Base-by-base conservation (phyloP, 2,329 filamentous ascomycete genomes). In the Botrytis byssoidea region DNA sequence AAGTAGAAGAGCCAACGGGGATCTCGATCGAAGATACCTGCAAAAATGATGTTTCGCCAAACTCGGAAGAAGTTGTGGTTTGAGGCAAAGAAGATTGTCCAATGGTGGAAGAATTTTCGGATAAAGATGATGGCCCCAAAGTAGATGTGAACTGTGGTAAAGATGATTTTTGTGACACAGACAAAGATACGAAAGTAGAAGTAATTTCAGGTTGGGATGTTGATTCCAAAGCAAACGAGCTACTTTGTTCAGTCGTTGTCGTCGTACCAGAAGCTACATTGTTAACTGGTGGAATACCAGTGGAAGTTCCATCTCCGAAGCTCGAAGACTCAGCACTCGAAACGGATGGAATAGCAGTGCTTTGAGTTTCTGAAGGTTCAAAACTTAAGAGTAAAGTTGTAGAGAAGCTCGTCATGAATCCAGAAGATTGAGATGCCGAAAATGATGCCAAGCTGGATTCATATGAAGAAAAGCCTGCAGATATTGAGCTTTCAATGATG, bases 381-480 rank as follows among this genome's bases (percentile, higher is more conserved):
- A 68, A 42, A 25, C 48, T 32, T 18, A 44, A 57, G 18, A 57
- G 20, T 32, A 48, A 68, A 25, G 48, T 32, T n/a, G 16, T 8
- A 18, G 48, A 32, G 12, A 68, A 32, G 48, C 66, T 57, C 18
- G 35, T 57, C 35, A 40, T 42, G 22, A 57, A 68, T 16, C 48
- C 48, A 32, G 66, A 70, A 46, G 66, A 68, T 57, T 68, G 66
- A 48, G 42, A 14, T 12, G 22, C 25, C 7, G 69, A 64, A 10
- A 51, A 71, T 29, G 69, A 71, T 64, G 29, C 40, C 42, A 71
- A 46, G 20, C 69, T 71, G 8, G 40, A 44, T 46, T 46, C 42
- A 25, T 37, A 46, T 29, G 69, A 71, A 37, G 42, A 64, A 3
- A 64, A 3, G 18, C 10, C 16, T 32, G 9, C n/a, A 29, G 32